A percentile compares a stretch with the other conserved stretches of the same genome.
Evolutionary conservation across 495 filamentous ascomycete genomes (phyloP).

Genomic region (Parmelia sp.): DNA sequence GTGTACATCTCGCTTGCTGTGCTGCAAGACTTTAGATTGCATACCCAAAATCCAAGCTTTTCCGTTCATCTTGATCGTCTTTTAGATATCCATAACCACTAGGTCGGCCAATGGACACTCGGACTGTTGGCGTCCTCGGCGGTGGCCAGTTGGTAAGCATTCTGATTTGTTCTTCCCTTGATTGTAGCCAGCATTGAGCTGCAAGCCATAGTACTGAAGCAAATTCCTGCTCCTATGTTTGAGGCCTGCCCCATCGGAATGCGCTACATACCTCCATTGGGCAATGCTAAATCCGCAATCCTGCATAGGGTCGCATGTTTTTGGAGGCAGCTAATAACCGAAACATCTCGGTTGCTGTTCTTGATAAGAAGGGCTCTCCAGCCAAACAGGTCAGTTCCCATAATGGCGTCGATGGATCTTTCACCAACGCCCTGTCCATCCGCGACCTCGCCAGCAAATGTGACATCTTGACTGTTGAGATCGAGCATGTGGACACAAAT

Average conservation of each 20-base stretch:
- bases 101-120: neutral
- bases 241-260: no score
- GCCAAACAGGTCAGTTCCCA: constrained; percentile 86
- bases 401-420: constrained; percentile 75
- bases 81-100: neutral
- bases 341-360: constrained; percentile 70
- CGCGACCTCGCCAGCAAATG: constrained; percentile 67
- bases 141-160: constrained; percentile 37
- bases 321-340: constrained; percentile 82
- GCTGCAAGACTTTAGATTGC: neutral
- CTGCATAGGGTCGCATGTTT: constrained; percentile 89
- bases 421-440: constrained; percentile 71
- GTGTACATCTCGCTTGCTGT: neutral
- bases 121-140: constrained; percentile 14
- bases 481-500: constrained; percentile 92
- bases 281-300: neutral
- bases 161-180: no score
- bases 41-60: neutral
- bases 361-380: constrained; percentile 73
- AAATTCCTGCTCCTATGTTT: no score
- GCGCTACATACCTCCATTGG: no score
- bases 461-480: constrained; percentile 91
- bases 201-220: no score
- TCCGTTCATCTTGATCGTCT: neutral
- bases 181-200: no score